A percentile compares a stretch with the other conserved stretches of the same genome.
These are phyloP conservation scores for Pseudogymnoascus sp. DNA, from an alignment of 2,329 filamentous ascomycete species.

Conservation along the genomic window DNA sequence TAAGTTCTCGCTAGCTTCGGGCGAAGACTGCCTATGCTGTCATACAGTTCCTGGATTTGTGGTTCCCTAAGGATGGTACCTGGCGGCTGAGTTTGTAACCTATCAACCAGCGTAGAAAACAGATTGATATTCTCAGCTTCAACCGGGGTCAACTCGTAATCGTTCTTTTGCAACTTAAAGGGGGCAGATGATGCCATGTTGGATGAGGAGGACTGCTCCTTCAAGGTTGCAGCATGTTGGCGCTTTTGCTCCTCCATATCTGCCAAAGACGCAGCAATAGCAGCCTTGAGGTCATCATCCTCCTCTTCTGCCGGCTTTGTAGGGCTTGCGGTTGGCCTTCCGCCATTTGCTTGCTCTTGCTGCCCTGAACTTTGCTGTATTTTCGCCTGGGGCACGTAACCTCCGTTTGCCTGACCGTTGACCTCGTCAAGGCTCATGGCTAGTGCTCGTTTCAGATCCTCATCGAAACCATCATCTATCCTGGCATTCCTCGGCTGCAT, in stretches of 20 bases:
- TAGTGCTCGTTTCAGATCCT: constrained; percentile 85
- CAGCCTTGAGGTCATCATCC: constrained; percentile 86
- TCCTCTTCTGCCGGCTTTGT: constrained; percentile 64
- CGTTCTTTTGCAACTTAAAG: constrained; percentile 67
- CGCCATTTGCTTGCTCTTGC: constrained; percentile 19
- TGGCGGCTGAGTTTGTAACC: constrained; percentile 87
- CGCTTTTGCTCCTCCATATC: constrained; percentile 99
- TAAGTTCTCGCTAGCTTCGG: constrained; percentile 94
- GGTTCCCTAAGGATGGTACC: constrained; percentile 95
- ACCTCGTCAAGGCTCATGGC: constrained; percentile 97
- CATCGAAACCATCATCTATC: constrained; percentile 85
- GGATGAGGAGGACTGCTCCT: constrained; percentile 60
- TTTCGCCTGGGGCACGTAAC: constrained; percentile 62
- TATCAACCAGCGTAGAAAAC: constrained; percentile 87
- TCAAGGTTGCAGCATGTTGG: constrained; percentile 73
- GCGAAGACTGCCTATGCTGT: constrained; percentile 86
- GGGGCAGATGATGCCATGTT: constrained; percentile 42
- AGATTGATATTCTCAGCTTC: constrained; percentile 98
- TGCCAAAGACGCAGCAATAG: constrained; percentile 86
- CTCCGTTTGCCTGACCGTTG: constrained; percentile 53
- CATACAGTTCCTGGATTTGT: constrained; percentile 96
- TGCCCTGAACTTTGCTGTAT: constrained; percentile 32
- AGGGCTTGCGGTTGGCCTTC: constrained; percentile 31
- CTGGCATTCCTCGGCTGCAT: constrained; percentile 90
- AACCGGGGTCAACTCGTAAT: constrained; percentile 87